Conservation (phyloP, 768 basidiomycete genomes). For the Pleurotus tuber-regium region DNA sequence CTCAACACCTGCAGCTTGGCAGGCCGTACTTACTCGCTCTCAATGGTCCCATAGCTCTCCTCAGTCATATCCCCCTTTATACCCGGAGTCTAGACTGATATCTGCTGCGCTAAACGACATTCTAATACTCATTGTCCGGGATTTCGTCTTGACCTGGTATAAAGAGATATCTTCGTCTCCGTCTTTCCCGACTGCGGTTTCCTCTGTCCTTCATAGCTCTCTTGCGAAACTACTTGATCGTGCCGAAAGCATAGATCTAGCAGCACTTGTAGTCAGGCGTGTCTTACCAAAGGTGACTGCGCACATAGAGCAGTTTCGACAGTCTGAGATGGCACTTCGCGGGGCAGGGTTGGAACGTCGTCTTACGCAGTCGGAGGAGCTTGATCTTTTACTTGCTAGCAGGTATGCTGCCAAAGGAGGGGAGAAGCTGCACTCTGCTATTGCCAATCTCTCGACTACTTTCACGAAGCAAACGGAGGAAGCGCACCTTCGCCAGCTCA, state of each 20-base stretch:
- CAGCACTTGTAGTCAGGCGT: constrained; percentile 75
- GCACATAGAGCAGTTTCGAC: constrained; percentile 87
- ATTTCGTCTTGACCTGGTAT: constrained; percentile 93
- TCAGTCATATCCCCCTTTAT: constrained; percentile 64
- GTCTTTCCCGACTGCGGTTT: constrained; percentile 85
- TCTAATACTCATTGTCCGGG: constrained; percentile 75
- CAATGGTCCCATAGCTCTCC: constrained; percentile 81
- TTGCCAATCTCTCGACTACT: constrained; percentile 84
- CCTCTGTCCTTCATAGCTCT: constrained; percentile 66
- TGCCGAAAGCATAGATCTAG: constrained; percentile 60
- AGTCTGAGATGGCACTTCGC: constrained; percentile 83
- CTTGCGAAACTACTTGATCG: constrained; percentile 58
- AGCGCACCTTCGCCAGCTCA: constrained; percentile 68
- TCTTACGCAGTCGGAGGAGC: constrained; percentile 85
- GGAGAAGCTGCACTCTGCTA: constrained; percentile 76
- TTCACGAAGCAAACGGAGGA: constrained; percentile 92
- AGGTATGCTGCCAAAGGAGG: constrained; percentile 68
- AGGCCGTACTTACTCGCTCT: constrained; percentile 84
- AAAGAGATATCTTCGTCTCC: constrained; percentile 79
- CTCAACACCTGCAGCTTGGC: constrained; percentile 94
- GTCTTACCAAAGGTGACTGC: constrained; percentile 87
- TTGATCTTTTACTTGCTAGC: constrained; percentile 82
- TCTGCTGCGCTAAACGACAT: constrained; percentile 78
- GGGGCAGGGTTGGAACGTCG: constrained; percentile 80
- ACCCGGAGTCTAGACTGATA: constrained; percentile 60